Evolutionary conservation across 1,284 basidiomycete species (phyloP).

Genomic region (Cystobasidium slooffiae): DNA sequence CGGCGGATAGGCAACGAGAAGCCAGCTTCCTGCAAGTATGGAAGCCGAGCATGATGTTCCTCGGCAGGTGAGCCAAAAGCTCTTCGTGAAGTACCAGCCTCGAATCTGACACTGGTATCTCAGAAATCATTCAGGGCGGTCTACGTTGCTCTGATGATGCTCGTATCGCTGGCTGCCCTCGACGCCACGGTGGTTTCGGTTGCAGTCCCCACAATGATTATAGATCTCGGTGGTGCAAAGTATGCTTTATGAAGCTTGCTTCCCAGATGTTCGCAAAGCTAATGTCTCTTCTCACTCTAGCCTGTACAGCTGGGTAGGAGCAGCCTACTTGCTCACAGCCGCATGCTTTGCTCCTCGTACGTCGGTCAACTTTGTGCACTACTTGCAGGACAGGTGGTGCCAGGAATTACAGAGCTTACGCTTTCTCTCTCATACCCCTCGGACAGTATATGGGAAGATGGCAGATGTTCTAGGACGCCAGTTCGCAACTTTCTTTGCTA

Average conservation of each 20-base stretch:
- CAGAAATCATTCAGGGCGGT: slow-evolving; percentile 15
- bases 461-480: slow-evolving; percentile 31
- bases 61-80: not conserved
- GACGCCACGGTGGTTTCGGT: slow-evolving; percentile 27
- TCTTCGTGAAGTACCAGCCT: not conserved
- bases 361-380: too few relatives aligned
- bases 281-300: not conserved
- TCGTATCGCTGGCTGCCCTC: slow-evolving; percentile 17
- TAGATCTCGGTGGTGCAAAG: slow-evolving; percentile 25
- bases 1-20: too few relatives aligned
- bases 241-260: not conserved
- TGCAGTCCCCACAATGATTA: slow-evolving; percentile 16
- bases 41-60: slow-evolving; percentile 2
- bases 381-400: too few relatives aligned
- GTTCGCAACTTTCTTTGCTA: not conserved
- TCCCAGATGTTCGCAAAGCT: not conserved
- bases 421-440: too few relatives aligned
- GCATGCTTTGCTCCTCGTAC: slow-evolving; percentile 19
- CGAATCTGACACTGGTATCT: not conserved
- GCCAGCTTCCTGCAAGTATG: not conserved
- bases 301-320: slow-evolving; percentile 34
- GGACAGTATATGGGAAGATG: slow-evolving; percentile 20
- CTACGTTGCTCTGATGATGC: slow-evolving; percentile 21
- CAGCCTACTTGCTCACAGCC: slow-evolving; percentile 27
- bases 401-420: too few relatives aligned